Evolutionary conservation across 176 grass and related monocot species (phyloP).

Genomic region (Oryza longistaminata): DNA sequence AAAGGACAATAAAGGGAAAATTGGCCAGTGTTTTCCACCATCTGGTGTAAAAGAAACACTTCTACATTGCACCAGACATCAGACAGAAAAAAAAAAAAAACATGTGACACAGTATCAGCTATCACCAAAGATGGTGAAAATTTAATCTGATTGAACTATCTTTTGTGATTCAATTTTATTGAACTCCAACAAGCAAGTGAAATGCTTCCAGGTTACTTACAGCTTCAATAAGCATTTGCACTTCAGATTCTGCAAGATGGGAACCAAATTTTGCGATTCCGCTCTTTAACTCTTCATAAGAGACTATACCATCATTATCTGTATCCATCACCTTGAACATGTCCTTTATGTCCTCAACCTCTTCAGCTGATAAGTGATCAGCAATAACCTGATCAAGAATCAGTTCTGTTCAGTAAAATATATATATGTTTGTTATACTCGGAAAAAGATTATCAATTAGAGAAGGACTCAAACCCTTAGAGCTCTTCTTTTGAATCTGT

Average conservation of each 20-base stretch:
- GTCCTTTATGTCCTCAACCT: constrained; percentile 90
- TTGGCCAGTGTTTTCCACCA: neutral
- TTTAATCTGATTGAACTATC: constrained; percentile 9
- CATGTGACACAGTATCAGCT: neutral
- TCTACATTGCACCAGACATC: neutral
- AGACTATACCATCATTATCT: constrained; percentile 70
- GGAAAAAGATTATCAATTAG: neutral
- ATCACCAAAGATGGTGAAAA: neutral
- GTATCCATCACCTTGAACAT: constrained; percentile 89
- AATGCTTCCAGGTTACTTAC: constrained; percentile 48
- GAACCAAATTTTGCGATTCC: constrained; percentile 71
- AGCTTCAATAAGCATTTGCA: constrained; percentile 85
- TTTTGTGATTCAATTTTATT: constrained; percentile 2
- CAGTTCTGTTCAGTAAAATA: constrained; percentile 3
- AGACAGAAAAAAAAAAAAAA: constrained; percentile 6
- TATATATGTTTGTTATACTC: neutral
- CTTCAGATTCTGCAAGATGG: constrained; percentile 78
- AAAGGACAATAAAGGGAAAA: neutral
- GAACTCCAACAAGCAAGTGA: neutral
- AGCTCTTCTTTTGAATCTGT: constrained; percentile 98
- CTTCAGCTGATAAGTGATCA: constrained; percentile 76
- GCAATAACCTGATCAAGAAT: constrained; percentile 69
- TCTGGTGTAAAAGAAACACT: constrained; percentile 8
- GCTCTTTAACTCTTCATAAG: constrained; percentile 75
- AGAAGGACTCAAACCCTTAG: constrained; percentile 56